These are phyloP conservation scores for Albugo laibachii DNA, from an alignment of 352 stramenopile genomes.

Conservation along the genomic window DNA sequence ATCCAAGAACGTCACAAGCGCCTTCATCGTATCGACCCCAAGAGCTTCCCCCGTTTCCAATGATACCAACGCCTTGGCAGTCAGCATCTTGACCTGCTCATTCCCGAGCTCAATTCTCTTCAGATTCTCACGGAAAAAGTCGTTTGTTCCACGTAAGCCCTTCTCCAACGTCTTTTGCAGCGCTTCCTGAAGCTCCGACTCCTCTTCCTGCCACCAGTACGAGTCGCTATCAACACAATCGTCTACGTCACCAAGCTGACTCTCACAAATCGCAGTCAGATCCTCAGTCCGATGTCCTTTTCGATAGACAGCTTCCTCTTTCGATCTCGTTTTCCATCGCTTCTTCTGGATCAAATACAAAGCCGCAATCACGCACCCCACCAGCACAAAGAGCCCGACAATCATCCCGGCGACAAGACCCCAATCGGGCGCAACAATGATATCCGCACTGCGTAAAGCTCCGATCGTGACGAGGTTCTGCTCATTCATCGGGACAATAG, in stretches of 20 bases:
- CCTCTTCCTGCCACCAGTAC: conserved; percentile 5
- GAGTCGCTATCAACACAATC: conserved; percentile 19
- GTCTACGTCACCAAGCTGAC: conserved; percentile 5
- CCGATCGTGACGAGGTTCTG: conserved; percentile 75
- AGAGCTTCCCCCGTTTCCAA: too few relatives aligned
- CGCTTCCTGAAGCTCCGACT: conserved; percentile 1
- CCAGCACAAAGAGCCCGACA: conserved; percentile 46
- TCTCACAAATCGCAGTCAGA: conserved; percentile 41
- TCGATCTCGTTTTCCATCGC: conserved; percentile 28
- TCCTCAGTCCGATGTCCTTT: conserved; percentile 25
- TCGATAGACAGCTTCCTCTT: conserved; percentile 10
- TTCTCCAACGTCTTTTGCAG: not conserved
- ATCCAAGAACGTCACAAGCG: too few relatives aligned
- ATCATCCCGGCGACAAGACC: conserved; percentile 57
- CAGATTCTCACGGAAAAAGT: not conserved
- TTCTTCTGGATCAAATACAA: conserved; percentile 74
- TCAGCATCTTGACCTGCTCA: not conserved
- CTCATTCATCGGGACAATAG: conserved; percentile 69
- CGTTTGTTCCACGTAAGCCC: not conserved
- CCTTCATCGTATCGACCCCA: too few relatives aligned
- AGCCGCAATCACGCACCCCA: conserved; percentile 47
- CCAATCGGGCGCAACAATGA: conserved; percentile 83
- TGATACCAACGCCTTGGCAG: too few relatives aligned
- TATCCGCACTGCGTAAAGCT: conserved; percentile 48
- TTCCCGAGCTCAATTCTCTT: conserved; percentile 1